Base-by-base conservation (phyloP, 805 yeast genomes). In the Lipomyces spencermartinsiae region DNA sequence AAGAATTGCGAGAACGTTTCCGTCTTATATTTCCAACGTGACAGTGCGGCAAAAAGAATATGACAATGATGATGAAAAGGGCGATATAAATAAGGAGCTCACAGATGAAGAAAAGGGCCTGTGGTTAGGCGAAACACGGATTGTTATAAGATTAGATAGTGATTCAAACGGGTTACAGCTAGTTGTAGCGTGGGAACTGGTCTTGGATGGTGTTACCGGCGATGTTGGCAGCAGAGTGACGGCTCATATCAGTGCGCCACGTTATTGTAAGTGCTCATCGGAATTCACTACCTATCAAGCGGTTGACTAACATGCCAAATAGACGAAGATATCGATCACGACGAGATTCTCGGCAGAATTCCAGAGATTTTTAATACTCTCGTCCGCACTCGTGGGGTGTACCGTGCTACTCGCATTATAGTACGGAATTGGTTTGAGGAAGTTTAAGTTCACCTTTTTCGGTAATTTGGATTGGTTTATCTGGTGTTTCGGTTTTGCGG, bases 111-210 rank as follows among this genome's bases (percentile, higher is more conserved):
- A 53, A 43, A 19, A 35, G 34, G 9, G 19, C 9, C 16, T 25
- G 14, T 68, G 71, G 71, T 10, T 65, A 19, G 69, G 71, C 43
- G 63, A 61, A 55, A 34, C 64, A 9, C 19, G 65, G 14, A 25
- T 64, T 12, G 51, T 51, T 9, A n/a, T 66, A n/a, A n/a, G 10
- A 3, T 29, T n/a, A n/a, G 55, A 39, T 4, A 16, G 59, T 9
- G 59, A 19, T 33, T 12, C 12, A 29, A 57, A 63, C n/a, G 37
- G 59, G 19, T n/a, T 66, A 22, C 25, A 53, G n/a, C 57, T 69
- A 8, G 68, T 67, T 12, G 19, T 69, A 1, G 56, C 68, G 2
- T 69, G 72, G 72, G 62, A 61, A 16, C 10, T 69, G 22, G 59
- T 19, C n/a, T 43, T 61, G 53, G 72, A 66, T 34, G 29, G 10